These are phyloP conservation scores for Alternaria hordeiaustralica DNA, from an alignment of 2,329 filamentous ascomycete genomes.

Conservation along the genomic window DNA sequence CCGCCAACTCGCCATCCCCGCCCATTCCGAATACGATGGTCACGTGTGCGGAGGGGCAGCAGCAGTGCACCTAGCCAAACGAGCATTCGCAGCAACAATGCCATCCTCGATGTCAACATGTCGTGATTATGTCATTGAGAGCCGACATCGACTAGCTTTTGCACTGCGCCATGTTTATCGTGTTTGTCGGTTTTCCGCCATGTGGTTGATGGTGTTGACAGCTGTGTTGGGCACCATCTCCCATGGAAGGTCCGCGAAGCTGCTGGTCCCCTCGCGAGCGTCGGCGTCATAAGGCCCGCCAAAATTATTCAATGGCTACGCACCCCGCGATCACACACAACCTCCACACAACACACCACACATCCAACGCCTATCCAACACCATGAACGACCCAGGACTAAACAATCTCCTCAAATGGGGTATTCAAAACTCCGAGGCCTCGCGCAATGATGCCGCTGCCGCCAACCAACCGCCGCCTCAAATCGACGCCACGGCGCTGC, in stretches of 20 bases:
- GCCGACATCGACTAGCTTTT: neutral
- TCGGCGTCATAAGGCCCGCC: conserved; percentile 31
- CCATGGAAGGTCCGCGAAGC: conserved; percentile 33
- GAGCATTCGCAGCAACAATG: neutral
- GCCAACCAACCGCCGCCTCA: conserved; percentile 43
- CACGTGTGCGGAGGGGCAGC: conserved; percentile 46
- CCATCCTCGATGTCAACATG: neutral
- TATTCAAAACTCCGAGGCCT: conserved; percentile 65
- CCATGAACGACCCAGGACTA: conserved; percentile 66
- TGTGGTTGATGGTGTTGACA: conserved; percentile 8
- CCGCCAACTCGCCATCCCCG: conserved; percentile 39
- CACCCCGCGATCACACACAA: conserved; percentile 7
- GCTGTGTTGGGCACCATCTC: conserved; percentile 16
- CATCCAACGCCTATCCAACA: conserved; percentile 5
- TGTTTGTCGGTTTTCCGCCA: neutral
- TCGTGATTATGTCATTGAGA: neutral
- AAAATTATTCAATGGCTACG: conserved; percentile 28
- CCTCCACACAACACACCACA: conserved; percentile 9
- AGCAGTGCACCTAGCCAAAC: conserved; percentile 4
- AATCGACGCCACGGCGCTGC: conserved; percentile 20
- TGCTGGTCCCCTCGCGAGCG: conserved; percentile 25
- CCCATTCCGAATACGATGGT: conserved; percentile 10
- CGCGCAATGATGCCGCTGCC: conserved; percentile 50
- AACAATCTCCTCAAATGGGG: conserved; percentile 84
- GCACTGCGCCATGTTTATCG: neutral